A percentile compares a stretch with the other conserved stretches of the same genome.
Evolutionary conservation across 2,329 filamentous ascomycete genomes (phyloP).

Genomic region (Epichloe uncinata): DNA sequence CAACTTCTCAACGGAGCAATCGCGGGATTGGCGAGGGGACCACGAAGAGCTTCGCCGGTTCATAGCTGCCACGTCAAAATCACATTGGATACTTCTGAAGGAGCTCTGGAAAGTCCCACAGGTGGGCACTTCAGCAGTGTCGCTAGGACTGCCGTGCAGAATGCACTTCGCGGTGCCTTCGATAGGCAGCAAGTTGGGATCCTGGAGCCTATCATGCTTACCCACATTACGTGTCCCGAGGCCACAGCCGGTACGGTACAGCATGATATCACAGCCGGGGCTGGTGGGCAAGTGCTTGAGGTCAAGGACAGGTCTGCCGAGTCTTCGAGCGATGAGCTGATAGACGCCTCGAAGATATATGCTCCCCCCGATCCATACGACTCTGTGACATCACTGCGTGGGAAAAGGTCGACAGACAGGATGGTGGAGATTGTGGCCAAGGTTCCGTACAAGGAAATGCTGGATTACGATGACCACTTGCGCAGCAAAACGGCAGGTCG

Average conservation of each 20-base stretch:
- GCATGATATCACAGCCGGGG: constrained; percentile 62
- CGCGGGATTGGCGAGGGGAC: constrained; percentile 74
- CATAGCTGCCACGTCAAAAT: constrained; percentile 62
- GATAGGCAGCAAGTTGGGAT: constrained; percentile 45
- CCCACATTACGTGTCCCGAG: constrained; percentile 74
- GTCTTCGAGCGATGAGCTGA: constrained; percentile 24
- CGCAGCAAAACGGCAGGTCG: constrained; percentile 79
- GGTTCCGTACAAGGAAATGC: constrained; percentile 92
- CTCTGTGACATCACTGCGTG: constrained; percentile 41
- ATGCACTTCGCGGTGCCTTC: constrained; percentile 51
- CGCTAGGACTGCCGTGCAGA: constrained; percentile 48
- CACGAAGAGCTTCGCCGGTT: constrained; percentile 65
- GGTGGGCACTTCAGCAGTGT: constrained; percentile 56
- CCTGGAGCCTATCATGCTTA: constrained; percentile 90
- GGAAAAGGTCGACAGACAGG: constrained; percentile 34
- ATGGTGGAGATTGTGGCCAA: constrained; percentile 62
- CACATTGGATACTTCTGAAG: constrained; percentile 50
- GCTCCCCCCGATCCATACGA: constrained; percentile 70
- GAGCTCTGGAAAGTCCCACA: constrained; percentile 41
- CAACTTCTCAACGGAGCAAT: constrained; percentile 67
- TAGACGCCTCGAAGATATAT: constrained; percentile 69
- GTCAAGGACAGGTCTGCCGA: constrained; percentile 42
- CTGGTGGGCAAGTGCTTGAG: constrained; percentile 60
- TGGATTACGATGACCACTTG: constrained; percentile 82
- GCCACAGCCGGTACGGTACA: constrained; percentile 67